Evolutionary conservation across 1,139 yeast species (phyloP).

Genomic region (Kluyveromyces sp.): DNA sequence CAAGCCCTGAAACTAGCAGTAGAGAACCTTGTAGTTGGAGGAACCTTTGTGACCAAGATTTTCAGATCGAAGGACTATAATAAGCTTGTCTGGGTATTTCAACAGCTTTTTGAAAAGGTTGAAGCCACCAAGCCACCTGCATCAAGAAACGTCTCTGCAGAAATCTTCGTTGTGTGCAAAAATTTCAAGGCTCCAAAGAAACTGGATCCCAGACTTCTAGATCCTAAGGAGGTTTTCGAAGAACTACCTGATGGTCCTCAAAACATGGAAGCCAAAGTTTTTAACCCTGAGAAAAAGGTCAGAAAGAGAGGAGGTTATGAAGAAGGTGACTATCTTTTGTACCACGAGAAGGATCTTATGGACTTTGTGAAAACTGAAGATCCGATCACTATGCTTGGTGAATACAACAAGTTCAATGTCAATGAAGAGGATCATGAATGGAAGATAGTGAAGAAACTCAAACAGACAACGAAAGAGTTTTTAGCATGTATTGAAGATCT

Average conservation of each 20-base stretch:
- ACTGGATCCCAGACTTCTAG: conserved; percentile 84
- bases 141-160: conserved; percentile 97
- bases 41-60: conserved; percentile 94
- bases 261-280: conserved; percentile 89
- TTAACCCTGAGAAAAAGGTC: conserved; percentile 84
- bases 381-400: conserved; percentile 78
- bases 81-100: conserved; percentile 94
- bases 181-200: conserved; percentile 95
- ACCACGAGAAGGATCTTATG: conserved; percentile 64
- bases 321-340: conserved; percentile 80
- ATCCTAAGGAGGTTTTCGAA: conserved; percentile 90
- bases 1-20: conserved; percentile 92
- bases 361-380: conserved; percentile 78
- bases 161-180: conserved; percentile 93
- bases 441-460: conserved; percentile 62
- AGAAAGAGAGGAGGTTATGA: conserved; percentile 96
- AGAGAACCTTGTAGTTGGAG: conserved; percentile 87
- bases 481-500: conserved; percentile 81
- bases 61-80: conserved; percentile 97
- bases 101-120: conserved; percentile 88
- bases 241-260: conserved; percentile 70
- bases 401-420: conserved; percentile 54
- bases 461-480: conserved; percentile 70
- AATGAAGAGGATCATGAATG: conserved; percentile 64
- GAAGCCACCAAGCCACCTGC: conserved; percentile 99